Conservation (phyloP, 208 protist genomes). For the Endotrypanum monterogeii region DNA sequence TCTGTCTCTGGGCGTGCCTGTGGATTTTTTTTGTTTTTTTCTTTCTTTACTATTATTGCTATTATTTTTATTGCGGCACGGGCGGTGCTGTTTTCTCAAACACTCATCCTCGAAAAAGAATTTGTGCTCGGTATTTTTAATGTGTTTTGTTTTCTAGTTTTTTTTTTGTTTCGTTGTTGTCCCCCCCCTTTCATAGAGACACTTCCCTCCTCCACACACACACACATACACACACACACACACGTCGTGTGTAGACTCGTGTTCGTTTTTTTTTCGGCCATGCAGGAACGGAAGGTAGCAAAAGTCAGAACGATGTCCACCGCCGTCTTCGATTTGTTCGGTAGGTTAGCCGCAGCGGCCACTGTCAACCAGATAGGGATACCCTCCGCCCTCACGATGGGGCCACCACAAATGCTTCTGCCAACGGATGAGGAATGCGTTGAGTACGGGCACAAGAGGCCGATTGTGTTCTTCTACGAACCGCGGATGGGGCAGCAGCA, state of each 20-base stretch:
- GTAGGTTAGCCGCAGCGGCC: conserved; percentile 5
- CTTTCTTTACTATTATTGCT: no score
- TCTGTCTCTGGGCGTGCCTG: no score
- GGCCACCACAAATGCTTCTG: conserved; percentile 12
- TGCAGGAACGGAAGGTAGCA: no score
- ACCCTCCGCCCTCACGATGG: not conserved
- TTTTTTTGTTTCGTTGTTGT: not conserved
- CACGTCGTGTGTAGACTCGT: not conserved
- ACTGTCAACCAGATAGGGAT: not conserved
- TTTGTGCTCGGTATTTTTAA: not conserved
- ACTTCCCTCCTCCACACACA: not conserved
- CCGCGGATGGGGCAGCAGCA: conserved; percentile 9
- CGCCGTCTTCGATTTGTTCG: conserved; percentile 24
- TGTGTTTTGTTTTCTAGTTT: not conserved
- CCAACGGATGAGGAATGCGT: conserved; percentile 24
- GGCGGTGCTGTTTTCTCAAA: no score
- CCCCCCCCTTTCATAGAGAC: not conserved
- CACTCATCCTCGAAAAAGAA: not conserved
- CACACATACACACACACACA: not conserved
- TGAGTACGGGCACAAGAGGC: conserved; percentile 14
- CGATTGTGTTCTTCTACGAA: conserved; percentile 29
- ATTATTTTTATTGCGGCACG: no score
- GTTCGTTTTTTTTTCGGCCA: no score
- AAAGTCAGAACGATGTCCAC: conserved; percentile 10
- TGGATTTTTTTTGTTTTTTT: no score